Base-by-base conservation (phyloP, 257 asterid genomes). In the Primulina tabacum region DNA sequence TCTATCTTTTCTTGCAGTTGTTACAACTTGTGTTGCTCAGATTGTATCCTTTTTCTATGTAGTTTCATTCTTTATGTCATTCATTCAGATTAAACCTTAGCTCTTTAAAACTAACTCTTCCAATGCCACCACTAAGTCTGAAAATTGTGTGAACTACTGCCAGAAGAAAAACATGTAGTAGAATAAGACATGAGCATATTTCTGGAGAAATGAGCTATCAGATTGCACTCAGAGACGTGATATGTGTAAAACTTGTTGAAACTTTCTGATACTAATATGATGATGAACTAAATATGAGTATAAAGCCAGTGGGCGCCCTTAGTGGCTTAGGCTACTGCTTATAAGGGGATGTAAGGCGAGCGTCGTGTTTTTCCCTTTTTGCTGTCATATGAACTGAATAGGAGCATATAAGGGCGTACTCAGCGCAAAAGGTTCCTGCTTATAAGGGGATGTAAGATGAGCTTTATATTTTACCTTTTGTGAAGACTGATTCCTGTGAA, bases 11-110 rank as follows among this genome's bases (percentile, higher is more conserved):
- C 94, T 89, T 72, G 98, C 98, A 60, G 88, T 90, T 75, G 57
- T 86, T 70, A 88, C 96, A 33, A 92, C 98, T 10, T 92, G 98
- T 74, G 83, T 92, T 75, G 95, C 97, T 37, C 98, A 88, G 82
- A 89, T 92, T 56, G 97, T 92, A 86, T 92, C 97, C 97, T 89
- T 87, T 68, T 67, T 21, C 67, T 68, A 40, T 18, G 34, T 73
- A 61, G 30, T 40, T 74, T 60, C 35, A 71, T 74, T 69, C 64
- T 62, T 65, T 71, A 60, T 65, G 5, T 21, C 64, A 34, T 56
- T 65, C 32, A 47, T 26, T 50, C 28, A 50, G 21, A 50, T 50
- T 50, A 50, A 7, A 50, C 57, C 21, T 50, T 16, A 8, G 57
- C 57, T 43, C 55, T 12, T 43, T 12, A 43, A 14, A 4, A 20